Base-by-base conservation (phyloP, 2,329 filamentous ascomycete species). In the Pyrenochaeta sp. region DNA sequence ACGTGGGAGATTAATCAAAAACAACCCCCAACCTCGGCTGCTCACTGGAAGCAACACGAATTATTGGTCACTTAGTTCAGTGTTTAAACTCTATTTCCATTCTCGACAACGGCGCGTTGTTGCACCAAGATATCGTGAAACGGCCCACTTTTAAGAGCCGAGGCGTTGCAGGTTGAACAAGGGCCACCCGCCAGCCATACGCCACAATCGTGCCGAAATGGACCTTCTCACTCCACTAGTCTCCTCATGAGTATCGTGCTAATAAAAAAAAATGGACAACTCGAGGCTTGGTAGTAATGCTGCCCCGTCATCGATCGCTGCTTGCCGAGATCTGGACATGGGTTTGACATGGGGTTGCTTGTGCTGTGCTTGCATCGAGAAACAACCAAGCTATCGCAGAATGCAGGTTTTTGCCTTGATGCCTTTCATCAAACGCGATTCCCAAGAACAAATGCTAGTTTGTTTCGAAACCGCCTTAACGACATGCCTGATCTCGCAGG, bases 381-480 rank as follows among this genome's bases (percentile, higher is more conserved):
- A n/a, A 24, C 45, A 42, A 44, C 50, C 44, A 24, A 9, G 40
- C 40, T 4, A 27, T 25, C 6, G 40, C 22, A 43, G 15, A 43
- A 5, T 25, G 9, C 54, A 54, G 32, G 39, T n/a, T 5, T 12
- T 4, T 5, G 44, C 22, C 19, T 47, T 9, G 27, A 40, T 30
- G 2, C 19, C 27, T 46, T 13, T 43, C 34, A 49, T 49, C 45
- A 49, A 54, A 54, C 37, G 5, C 25, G 19, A 45, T n/a, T 45
- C 27, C 47, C 45, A 53, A 59, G 48, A 56, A 59, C 37, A 46
- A 54, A 56, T 54, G 53, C 50, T 42, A 25, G 40, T 13, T 46
- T 49, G 56, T 62, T 64, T 62, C 56, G 58, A 62, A 62, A 61
- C 56, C 42, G 5, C 19, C 19, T 43, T 43, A 22, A 25, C 40